A percentile compares a stretch with the other conserved stretches of the same genome.
These are phyloP conservation scores for Pseudevernia furfuracea DNA, from an alignment of 495 filamentous ascomycete species.

Conservation along the genomic window DNA sequence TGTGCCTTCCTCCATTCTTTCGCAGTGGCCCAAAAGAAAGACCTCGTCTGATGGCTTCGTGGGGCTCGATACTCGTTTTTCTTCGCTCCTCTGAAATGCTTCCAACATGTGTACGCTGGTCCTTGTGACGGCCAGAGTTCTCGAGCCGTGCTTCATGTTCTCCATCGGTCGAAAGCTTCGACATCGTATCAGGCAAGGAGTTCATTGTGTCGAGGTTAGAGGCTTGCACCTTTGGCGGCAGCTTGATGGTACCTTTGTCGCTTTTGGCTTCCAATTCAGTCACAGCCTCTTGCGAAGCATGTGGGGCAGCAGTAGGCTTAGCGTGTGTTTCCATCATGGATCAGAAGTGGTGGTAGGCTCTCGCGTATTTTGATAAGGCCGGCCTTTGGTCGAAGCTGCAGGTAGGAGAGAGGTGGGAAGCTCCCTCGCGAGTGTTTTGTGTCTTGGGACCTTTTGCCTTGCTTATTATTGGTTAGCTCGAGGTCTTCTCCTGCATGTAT, in stretches of 20 bases:
- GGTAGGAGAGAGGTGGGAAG: not conserved
- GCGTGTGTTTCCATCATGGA: not conserved
- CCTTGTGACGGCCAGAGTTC: not conserved
- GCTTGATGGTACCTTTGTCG: not conserved
- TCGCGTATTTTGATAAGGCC: not conserved
- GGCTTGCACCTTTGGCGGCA: not conserved
- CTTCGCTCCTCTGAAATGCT: not conserved
- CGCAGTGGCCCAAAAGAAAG: constrained; percentile 15
- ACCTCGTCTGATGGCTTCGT: constrained; percentile 22
- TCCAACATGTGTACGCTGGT: not conserved
- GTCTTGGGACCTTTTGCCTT: not conserved
- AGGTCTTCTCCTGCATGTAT: not conserved
- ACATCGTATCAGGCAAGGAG: not conserved
- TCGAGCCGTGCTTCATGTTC: not conserved
- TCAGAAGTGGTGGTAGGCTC: too few species aligned
- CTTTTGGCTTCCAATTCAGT: not conserved
- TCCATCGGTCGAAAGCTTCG: not conserved
- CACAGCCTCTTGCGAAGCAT: not conserved
- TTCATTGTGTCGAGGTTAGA: not conserved
- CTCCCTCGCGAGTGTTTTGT: not conserved
- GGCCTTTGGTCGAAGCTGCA: not conserved
- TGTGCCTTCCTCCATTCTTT: constrained; percentile 37
- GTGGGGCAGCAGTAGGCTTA: not conserved
- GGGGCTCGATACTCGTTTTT: constrained; percentile 5
- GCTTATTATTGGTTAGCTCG: not conserved